These are phyloP conservation scores for Yamagishiella unicocca DNA, from an alignment of 139 green algal genomes.

Conservation along the genomic window DNA sequence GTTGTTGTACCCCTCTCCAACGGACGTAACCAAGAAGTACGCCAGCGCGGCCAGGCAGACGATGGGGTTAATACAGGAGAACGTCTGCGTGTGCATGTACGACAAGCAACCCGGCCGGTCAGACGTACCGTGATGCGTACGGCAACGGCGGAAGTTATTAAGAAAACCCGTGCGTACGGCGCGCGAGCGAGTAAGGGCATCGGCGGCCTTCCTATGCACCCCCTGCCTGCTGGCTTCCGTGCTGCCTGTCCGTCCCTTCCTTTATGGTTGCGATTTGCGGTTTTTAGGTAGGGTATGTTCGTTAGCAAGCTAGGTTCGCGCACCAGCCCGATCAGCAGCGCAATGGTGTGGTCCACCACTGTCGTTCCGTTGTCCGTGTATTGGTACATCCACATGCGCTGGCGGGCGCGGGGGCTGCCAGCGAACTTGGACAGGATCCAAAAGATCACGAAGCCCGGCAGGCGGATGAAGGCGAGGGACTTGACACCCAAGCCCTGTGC, in stretches of 20 bases:
- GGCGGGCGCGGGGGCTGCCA: constrained; percentile 34
- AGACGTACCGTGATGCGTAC: too few species aligned
- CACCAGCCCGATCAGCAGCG: constrained; percentile 64
- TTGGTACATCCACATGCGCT: constrained; percentile 53
- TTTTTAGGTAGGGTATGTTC: too few species aligned
- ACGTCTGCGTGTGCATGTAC: too few species aligned
- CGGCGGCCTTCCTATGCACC: too few species aligned
- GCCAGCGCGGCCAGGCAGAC: constrained; percentile 73
- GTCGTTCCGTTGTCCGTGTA: constrained; percentile 31
- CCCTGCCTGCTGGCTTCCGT: too few species aligned
- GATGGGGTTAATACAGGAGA: constrained; percentile 81
- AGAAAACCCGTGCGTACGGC: too few species aligned
- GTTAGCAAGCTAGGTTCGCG: too few species aligned
- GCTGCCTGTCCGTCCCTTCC: too few species aligned
- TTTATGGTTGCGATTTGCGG: too few species aligned
- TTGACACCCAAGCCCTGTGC: constrained; percentile 34
- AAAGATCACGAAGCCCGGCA: constrained; percentile 47
- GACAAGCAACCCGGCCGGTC: too few species aligned
- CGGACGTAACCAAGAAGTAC: constrained; percentile 76
- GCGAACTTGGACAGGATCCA: constrained; percentile 54
- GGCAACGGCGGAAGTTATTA: too few species aligned
- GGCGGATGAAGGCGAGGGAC: constrained; percentile 42
- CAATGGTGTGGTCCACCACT: constrained; percentile 65
- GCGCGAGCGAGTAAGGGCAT: too few species aligned
- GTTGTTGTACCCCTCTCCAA: constrained; percentile 61